Conservation (phyloP, 805 yeast species). For the Yarrowia hollandica region DNA sequence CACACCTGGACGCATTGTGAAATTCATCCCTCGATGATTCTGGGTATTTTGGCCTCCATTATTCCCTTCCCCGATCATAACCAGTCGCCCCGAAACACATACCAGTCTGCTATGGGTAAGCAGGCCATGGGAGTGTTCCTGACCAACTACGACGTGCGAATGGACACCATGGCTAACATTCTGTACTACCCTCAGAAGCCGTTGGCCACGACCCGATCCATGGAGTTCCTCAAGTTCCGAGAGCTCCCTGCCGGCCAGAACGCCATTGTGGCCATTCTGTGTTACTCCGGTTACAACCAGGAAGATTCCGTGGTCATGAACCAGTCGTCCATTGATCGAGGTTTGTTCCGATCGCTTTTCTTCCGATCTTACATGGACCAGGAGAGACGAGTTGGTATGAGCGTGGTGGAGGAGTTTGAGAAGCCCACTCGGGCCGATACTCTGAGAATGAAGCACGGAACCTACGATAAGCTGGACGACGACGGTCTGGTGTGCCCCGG, state of each 20-base stretch:
- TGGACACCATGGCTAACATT: slow-evolving; percentile 99
- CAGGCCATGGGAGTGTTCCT: slow-evolving; percentile 99
- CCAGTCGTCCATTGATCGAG: slow-evolving; percentile 95
- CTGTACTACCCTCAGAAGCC: slow-evolving; percentile 98
- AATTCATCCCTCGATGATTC: slow-evolving; percentile 97
- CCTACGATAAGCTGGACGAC: slow-evolving; percentile 96
- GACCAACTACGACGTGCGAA: slow-evolving; percentile 92
- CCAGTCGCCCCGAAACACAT: slow-evolving; percentile 98
- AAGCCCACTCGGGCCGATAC: slow-evolving; percentile 95
- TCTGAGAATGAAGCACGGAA: slow-evolving; percentile 92
- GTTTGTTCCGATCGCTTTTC: slow-evolving; percentile 91
- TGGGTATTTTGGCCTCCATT: slow-evolving; percentile 97
- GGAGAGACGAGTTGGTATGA: slow-evolving; percentile 98
- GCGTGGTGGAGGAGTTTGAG: slow-evolving; percentile 95
- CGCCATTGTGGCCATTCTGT: slow-evolving; percentile 96
- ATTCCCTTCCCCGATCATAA: slow-evolving; percentile 99
- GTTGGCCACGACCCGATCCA: slow-evolving; percentile 93
- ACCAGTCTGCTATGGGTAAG: slow-evolving; percentile 99
- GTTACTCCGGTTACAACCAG: slow-evolving; percentile 98
- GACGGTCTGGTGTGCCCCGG: slow-evolving; percentile 99
- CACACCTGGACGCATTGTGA: slow-evolving; percentile 98
- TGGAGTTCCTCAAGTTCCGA: slow-evolving; percentile 96
- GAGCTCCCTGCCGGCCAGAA: slow-evolving; percentile 99
- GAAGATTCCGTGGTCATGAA: slow-evolving; percentile 99
- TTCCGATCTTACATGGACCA: slow-evolving; percentile 98